These are phyloP conservation scores for Colletotrichum eremochloae DNA, from an alignment of 2,329 filamentous ascomycete species.

Conservation along the genomic window DNA sequence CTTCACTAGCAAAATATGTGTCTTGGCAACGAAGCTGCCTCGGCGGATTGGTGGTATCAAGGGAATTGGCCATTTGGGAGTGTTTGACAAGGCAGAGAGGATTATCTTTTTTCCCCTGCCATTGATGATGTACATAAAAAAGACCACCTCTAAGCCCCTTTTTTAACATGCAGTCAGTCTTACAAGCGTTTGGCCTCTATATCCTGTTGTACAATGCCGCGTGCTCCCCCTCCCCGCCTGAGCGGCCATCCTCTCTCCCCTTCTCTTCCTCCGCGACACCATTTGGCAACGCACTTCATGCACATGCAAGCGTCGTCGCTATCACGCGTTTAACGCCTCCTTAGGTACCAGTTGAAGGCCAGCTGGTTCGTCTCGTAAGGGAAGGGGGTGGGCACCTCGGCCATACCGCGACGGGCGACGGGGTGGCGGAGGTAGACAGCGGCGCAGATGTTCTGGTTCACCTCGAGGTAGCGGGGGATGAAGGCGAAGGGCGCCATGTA, in stretches of 20 bases:
- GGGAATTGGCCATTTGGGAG: neutral
- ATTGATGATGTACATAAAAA: slow-evolving; percentile 38
- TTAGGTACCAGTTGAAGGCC: slow-evolving; percentile 95
- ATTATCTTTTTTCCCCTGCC: slow-evolving; percentile 18
- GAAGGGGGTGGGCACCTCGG: slow-evolving; percentile 90
- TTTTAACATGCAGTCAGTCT: slow-evolving; percentile 36
- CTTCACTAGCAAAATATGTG: neutral
- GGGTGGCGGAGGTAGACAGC: slow-evolving; percentile 96
- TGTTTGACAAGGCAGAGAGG: neutral
- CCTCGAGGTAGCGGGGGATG: slow-evolving; percentile 94
- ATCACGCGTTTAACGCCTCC: slow-evolving; percentile 71
- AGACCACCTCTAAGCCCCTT: slow-evolving; percentile 20
- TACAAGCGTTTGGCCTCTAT: slow-evolving; percentile 35
- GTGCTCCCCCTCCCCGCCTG: neutral
- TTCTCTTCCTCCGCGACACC: neutral
- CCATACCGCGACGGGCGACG: slow-evolving; percentile 83
- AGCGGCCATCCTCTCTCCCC: neutral
- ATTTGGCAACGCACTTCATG: neutral
- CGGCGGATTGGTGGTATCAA: neutral
- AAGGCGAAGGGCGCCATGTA: slow-evolving; percentile 96
- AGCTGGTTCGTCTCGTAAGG: slow-evolving; percentile 77
- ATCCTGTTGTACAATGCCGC: slow-evolving; percentile 41
- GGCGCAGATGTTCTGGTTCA: slow-evolving; percentile 96
- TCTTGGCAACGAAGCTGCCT: neutral
- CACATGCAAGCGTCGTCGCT: slow-evolving; percentile 5